phyloP scores from a whole-genome alignment of 179 eudicot genomes.

The Vitellaria paradoxa region DNA sequence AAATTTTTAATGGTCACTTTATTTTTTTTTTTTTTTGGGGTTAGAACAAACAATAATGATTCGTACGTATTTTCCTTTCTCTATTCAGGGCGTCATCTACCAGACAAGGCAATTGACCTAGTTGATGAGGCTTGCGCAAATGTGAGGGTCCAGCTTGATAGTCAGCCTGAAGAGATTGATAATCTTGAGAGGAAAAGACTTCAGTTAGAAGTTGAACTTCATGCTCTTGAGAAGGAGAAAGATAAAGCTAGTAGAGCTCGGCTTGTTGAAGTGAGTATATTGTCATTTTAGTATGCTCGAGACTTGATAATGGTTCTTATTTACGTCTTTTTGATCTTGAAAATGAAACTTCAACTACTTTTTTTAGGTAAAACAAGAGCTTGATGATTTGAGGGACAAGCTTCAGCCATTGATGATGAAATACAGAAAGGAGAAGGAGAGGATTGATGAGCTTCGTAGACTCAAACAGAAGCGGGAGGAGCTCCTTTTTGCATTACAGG shows the following conservation, averaged over 20 bases:
- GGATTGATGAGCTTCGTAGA: conserved; percentile 74
- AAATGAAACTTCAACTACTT: not conserved
- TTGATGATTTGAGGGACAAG: conserved; percentile 79
- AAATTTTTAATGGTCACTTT: not conserved
- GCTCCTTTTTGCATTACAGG: conserved; percentile 60
- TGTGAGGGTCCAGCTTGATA: conserved; percentile 89
- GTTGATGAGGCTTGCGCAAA: conserved; percentile 95
- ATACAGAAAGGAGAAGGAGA: conserved; percentile 73
- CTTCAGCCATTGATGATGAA: conserved; percentile 85
- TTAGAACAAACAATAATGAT: not conserved
- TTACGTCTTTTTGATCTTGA: not conserved
- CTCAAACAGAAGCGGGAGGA: conserved; percentile 76
- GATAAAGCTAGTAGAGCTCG: conserved; percentile 91
- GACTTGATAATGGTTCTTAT: not conserved
- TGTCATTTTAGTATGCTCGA: not conserved
- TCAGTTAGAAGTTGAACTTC: conserved; percentile 76
- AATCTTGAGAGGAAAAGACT: conserved; percentile 83
- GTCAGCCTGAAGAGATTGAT: conserved; percentile 94
- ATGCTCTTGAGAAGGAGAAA: conserved; percentile 92
- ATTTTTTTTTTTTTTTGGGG: not conserved
- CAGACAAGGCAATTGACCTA: conserved; percentile 86
- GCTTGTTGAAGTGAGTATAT: conserved; percentile 49
- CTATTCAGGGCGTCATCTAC: conserved; percentile 60
- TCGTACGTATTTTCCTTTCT: not conserved
- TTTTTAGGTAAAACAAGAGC: conserved; percentile 52